Evolutionary conservation across 1,284 basidiomycete species (phyloP).

Genomic region (Ceratobasidium sp.): DNA sequence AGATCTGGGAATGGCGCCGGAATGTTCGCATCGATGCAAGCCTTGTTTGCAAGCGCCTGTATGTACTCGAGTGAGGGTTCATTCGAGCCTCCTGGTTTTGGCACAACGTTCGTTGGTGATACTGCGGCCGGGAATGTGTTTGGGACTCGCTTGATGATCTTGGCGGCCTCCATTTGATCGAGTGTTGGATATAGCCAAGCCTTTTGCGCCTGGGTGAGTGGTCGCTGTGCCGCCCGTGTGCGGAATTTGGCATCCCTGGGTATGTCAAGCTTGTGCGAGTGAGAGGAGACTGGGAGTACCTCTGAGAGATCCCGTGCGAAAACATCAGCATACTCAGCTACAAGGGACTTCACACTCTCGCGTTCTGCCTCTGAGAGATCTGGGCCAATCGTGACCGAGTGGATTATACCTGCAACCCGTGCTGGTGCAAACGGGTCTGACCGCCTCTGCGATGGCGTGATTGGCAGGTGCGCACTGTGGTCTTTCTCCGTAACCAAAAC

Average conservation of each 20-base stretch:
- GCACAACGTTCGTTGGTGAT: slow-evolving; percentile 48
- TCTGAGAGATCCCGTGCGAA: slow-evolving; percentile 18
- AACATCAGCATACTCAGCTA: slow-evolving; percentile 1
- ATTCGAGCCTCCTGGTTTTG: slow-evolving; percentile 48
- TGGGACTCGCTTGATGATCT: slow-evolving; percentile 47
- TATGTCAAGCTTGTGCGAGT: slow-evolving; percentile 44
- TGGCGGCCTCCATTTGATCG: slow-evolving; percentile 50
- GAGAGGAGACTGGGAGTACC: slow-evolving; percentile 37
- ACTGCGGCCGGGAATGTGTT: slow-evolving; percentile 49
- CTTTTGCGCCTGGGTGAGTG: slow-evolving; percentile 48
- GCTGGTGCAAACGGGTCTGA: slow-evolving; percentile 45
- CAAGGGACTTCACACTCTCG: not conserved
- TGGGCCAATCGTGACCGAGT: slow-evolving; percentile 42
- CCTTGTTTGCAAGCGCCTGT: slow-evolving; percentile 47
- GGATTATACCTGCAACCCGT: slow-evolving; percentile 46
- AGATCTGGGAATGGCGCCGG: not conserved
- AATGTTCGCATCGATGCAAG: slow-evolving; percentile 47
- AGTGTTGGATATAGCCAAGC: slow-evolving; percentile 48
- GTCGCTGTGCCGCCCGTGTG: slow-evolving; percentile 40
- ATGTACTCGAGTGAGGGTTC: slow-evolving; percentile 49
- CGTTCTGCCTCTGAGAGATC: slow-evolving; percentile 41
- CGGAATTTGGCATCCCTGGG: slow-evolving; percentile 38
- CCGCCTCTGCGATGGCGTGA: slow-evolving; percentile 14
- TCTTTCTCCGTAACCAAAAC: too few species aligned
- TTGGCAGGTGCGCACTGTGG: too few species aligned